phyloP scores from a whole-genome alignment of 331 rosid genomes.

The Quercus lobata region DNA sequence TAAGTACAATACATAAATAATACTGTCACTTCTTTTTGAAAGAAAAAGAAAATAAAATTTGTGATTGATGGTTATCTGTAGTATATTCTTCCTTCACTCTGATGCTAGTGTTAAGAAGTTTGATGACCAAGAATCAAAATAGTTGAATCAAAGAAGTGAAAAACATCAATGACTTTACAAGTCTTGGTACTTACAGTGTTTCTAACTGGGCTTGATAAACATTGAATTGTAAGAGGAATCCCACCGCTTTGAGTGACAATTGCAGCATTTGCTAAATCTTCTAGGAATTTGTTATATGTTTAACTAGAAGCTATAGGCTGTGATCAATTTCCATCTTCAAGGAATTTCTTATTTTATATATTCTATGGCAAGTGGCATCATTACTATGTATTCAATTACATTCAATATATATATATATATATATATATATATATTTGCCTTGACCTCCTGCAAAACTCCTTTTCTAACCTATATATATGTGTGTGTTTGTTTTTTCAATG shows the following conservation, averaged over 20 bases:
- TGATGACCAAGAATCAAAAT: neutral
- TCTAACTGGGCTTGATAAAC: conserved; percentile 80
- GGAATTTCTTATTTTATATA: no score
- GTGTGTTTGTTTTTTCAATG: no score
- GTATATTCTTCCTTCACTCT: neutral
- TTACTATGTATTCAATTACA: no score
- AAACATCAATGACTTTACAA: conserved; percentile 8
- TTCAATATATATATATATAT: no score
- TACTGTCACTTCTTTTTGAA: neutral
- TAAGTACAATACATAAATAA: neutral
- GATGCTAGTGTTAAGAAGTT: neutral
- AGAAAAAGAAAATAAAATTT: neutral
- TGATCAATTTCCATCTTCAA: no score
- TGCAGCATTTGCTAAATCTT: conserved; percentile 63
- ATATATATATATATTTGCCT: no score
- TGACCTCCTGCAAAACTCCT: no score
- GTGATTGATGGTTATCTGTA: neutral
- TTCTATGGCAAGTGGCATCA: no score
- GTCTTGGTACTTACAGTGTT: conserved; percentile 65
- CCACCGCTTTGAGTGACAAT: conserved; percentile 52
- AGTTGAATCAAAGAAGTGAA: neutral
- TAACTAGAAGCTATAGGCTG: no score
- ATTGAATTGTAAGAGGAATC: conserved; percentile 69
- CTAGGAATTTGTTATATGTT: no score
- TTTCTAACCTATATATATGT: no score